A percentile compares a stretch with the other conserved stretches of the same genome.
Conservation (phyloP, 805 yeast species). For the Maudiozyma turicensis region DNA sequence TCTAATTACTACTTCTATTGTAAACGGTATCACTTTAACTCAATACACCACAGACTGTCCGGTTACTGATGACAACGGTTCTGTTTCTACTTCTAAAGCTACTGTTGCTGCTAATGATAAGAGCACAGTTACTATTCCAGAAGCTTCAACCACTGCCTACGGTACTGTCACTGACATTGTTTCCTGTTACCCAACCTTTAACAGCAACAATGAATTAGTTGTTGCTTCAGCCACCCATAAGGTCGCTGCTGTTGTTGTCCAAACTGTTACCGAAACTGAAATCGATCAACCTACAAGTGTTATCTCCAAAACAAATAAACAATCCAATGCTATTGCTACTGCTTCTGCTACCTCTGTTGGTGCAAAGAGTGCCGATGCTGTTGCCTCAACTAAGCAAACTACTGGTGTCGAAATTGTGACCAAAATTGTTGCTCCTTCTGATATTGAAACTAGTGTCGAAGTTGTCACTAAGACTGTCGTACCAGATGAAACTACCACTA, state of each 20-base stretch:
- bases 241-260: background rate
- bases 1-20: background rate
- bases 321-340: background rate
- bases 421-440: background rate
- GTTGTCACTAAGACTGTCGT: background rate
- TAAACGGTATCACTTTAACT: background rate
- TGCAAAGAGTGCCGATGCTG: background rate
- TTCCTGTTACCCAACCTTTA: background rate
- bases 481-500: background rate
- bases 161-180: background rate
- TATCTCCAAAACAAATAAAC: background rate
- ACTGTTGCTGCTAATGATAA: background rate
- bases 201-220: background rate
- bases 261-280: background rate
- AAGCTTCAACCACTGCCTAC: background rate
- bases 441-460: background rate
- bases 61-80: background rate
- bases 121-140: background rate
- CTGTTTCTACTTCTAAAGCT: background rate
- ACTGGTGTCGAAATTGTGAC: background rate
- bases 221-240: background rate
- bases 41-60: background rate
- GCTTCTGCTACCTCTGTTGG: background rate
- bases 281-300: background rate
- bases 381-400: background rate